Conservation (phyloP, 768 basidiomycete species). For the Boletus sensibilis region DNA sequence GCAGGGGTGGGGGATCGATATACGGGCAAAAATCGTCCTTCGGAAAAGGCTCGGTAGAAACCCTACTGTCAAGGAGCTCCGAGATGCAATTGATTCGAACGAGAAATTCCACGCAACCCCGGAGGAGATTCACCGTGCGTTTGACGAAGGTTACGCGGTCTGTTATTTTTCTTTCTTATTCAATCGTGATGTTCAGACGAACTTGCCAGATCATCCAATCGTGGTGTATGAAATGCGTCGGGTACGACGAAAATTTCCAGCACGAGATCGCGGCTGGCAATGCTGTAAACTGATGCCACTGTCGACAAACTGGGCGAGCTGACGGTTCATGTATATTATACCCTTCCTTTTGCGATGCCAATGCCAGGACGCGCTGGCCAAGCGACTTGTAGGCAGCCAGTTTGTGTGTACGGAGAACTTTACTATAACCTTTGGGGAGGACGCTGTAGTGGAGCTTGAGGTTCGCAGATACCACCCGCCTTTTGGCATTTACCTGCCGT, state of each 20-base stretch:
- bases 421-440: background rate
- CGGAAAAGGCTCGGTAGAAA: constrained; percentile 13
- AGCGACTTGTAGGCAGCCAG: background rate
- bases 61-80: constrained; percentile 10
- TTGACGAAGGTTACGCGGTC: constrained; percentile 15
- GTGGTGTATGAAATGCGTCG: constrained; percentile 20
- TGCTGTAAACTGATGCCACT: background rate
- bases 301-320: background rate
- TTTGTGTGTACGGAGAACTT: background rate
- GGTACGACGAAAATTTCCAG: constrained; percentile 24
- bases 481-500: no score
- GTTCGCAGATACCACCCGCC: background rate
- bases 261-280: constrained; percentile 17
- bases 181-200: background rate
- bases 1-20: constrained; percentile 6
- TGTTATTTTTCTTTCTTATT: background rate
- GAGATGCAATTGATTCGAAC: background rate
- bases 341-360: background rate
- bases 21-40: constrained; percentile 20
- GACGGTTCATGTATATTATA: background rate
- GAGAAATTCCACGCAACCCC: constrained; percentile 14
- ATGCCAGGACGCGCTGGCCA: background rate
- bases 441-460: background rate
- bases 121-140: constrained; percentile 15
- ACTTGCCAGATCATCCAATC: constrained; percentile 13